These are phyloP conservation scores for Phalaenopsis hybrid DNA, from an alignment of 116 monocot genomes.

Conservation along the genomic window DNA sequence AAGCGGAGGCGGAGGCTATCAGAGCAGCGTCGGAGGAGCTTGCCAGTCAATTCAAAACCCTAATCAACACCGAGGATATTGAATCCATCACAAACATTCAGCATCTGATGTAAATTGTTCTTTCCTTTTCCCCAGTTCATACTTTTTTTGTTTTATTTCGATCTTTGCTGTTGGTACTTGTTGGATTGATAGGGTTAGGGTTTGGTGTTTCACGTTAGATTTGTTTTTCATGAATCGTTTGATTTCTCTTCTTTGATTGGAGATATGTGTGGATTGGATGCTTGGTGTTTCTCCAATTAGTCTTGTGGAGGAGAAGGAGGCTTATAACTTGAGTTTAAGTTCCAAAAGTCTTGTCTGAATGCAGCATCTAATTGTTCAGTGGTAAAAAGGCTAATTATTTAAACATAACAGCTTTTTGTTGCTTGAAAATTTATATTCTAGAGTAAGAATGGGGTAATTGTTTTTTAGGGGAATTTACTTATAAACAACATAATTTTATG, in stretches of 20 bases:
- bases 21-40: slow-evolving; percentile 56
- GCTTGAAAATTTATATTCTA: too few relatives aligned
- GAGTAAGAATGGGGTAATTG: too few relatives aligned
- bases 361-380: too few relatives aligned
- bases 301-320: neutral
- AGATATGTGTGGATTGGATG: neutral
- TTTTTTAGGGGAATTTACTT: too few relatives aligned
- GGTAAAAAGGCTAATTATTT: too few relatives aligned
- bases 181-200: neutral
- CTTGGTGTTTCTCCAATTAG: neutral
- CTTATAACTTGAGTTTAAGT: neutral
- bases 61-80: slow-evolving; percentile 46
- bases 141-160: neutral
- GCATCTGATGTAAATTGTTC: slow-evolving; percentile 53
- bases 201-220: neutral
- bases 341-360: neutral
- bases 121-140: neutral
- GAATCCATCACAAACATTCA: slow-evolving; percentile 55
- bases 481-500: too few relatives aligned
- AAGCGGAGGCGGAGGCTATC: slow-evolving; percentile 15
- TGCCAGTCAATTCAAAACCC: slow-evolving; percentile 50
- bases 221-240: neutral
- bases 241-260: neutral
- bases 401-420: too few relatives aligned
- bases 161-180: neutral